Conservation (phyloP, 495 filamentous ascomycete species). For the Cudoniella acicularis region DNA sequence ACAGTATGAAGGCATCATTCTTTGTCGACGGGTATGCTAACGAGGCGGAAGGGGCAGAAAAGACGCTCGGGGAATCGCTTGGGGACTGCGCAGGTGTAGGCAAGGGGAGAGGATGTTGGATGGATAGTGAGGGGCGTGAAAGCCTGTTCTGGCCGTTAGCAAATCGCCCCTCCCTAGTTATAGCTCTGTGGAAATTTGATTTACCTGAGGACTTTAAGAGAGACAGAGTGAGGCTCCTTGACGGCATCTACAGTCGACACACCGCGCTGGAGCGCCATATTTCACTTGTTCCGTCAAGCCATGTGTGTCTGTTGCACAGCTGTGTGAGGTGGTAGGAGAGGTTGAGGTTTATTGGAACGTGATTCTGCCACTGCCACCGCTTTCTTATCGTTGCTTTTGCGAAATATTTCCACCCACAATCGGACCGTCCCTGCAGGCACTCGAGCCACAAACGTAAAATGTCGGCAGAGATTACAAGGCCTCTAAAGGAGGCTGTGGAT, state of each 20-base stretch:
- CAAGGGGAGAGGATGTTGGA: conserved; percentile 42
- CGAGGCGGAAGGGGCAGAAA: conserved; percentile 13
- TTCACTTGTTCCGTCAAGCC: conserved; percentile 6
- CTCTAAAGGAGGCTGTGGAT: background rate
- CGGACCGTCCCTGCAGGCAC: background rate
- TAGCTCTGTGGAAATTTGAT: background rate
- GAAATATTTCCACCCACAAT: background rate
- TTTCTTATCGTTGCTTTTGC: background rate
- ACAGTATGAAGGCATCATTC: conserved; percentile 29
- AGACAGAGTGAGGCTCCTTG: conserved; percentile 81
- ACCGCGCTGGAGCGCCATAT: conserved; percentile 28
- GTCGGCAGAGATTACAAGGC: background rate
- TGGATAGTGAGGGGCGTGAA: conserved; percentile 50
- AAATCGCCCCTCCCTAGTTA: no score
- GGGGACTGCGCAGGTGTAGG: conserved; percentile 18
- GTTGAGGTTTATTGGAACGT: background rate
- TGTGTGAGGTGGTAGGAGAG: background rate
- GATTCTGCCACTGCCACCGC: conserved; percentile 1
- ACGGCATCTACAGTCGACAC: conserved; percentile 44
- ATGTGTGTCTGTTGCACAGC: background rate
- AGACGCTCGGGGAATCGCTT: conserved; percentile 14
- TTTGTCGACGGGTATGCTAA: conserved; percentile 22
- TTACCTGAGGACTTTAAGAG: conserved; percentile 75
- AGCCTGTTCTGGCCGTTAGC: conserved; percentile 31
- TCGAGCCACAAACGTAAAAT: conserved; percentile 1